Percentiles rank a stretch among this genome's conserved stretches.
Evolutionary conservation across 495 filamentous ascomycete species (phyloP).

Genomic region (Podospora bellae-mahoneyi): DNA sequence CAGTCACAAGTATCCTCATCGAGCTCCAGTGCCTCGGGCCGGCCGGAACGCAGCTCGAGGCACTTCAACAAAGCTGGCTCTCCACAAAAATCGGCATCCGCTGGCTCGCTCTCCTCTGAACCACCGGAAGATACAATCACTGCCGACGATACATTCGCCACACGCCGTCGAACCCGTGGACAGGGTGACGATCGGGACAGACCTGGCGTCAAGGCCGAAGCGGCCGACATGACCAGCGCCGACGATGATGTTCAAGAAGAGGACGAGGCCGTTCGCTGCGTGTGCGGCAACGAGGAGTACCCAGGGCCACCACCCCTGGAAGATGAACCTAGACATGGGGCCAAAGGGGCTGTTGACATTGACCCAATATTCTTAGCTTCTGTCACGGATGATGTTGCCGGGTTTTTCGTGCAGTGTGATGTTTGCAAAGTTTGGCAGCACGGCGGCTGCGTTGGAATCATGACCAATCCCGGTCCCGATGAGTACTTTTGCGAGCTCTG

Average conservation of each 20-base stretch:
- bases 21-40: conserved; percentile 60
- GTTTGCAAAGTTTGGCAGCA: conserved; percentile 98
- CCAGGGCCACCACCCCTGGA: conserved; percentile 76
- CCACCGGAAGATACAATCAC: conserved; percentile 73
- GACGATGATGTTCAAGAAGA: conserved; percentile 72
- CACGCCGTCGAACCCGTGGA: conserved; percentile 66
- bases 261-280: conserved; percentile 89
- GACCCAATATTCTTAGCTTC: conserved; percentile 61
- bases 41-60: conserved; percentile 67
- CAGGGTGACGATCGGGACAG: conserved; percentile 61
- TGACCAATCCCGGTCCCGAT: conserved; percentile 88
- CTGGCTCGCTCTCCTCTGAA: conserved; percentile 71
- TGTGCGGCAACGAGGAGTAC: conserved; percentile 93
- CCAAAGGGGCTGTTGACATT: conserved; percentile 50
- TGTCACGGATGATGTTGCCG: conserved; percentile 79
- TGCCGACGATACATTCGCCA: conserved; percentile 44
- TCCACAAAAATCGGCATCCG: conserved; percentile 68
- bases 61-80: conserved; percentile 68
- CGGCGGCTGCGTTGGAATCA: conserved; percentile 95
- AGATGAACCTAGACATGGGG: conserved; percentile 52
- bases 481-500: conserved; percentile 98
- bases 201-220: conserved; percentile 43
- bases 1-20: conserved; percentile 75
- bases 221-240: conserved; percentile 51
- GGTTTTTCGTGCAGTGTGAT: conserved; percentile 98